Conservation (phyloP, 257 asterid genomes). For the Salvia rosmarinus region DNA sequence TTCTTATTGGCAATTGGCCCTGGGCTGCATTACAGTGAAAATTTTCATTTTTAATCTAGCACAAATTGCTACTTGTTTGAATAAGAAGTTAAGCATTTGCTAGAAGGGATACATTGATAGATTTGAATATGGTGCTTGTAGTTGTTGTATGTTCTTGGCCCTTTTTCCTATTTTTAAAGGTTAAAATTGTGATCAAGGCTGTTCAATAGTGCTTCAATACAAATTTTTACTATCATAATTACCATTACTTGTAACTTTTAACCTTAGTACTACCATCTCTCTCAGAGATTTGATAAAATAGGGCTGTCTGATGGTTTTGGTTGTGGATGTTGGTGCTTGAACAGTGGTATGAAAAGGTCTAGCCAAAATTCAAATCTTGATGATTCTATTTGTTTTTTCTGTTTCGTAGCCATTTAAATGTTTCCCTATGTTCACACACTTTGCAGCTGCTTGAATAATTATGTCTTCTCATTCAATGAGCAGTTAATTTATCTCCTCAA, state of each 20-base stretch:
- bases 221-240: neutral
- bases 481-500: neutral
- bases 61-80: neutral
- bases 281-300: neutral
- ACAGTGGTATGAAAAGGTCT: no score
- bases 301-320: neutral
- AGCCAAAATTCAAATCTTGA: no score
- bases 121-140: neutral
- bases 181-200: neutral
- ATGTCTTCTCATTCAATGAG: neutral
- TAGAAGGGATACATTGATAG: neutral
- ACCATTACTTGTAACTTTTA: neutral
- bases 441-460: neutral
- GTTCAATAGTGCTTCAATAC: neutral
- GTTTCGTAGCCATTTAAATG: neutral
- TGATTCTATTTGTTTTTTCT: neutral
- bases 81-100: neutral
- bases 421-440: neutral
- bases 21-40: neutral
- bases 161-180: neutral
- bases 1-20: no score
- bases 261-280: neutral
- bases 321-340: neutral
- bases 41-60: neutral
- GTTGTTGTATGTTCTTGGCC: neutral